Percentiles rank a stretch among this genome's conserved stretches.
phyloP scores from a whole-genome alignment of 2,329 filamentous ascomycete species.

The Ambrosiella beaveri region DNA sequence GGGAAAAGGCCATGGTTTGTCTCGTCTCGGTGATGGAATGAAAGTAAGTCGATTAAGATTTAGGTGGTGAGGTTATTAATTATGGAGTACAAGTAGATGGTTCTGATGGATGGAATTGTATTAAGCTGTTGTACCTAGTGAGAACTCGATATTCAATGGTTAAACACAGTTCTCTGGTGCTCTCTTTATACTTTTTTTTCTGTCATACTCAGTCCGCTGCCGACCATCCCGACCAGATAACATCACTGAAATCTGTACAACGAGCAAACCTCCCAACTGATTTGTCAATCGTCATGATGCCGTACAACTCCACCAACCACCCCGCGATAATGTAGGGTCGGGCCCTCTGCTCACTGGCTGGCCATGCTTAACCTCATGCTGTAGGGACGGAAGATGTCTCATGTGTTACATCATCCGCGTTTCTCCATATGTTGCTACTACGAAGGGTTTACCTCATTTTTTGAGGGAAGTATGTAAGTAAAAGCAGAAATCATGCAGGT shows the following conservation, averaged over 20 bases:
- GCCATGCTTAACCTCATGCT: background rate
- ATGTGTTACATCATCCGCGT: background rate
- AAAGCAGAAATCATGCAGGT: too few species aligned
- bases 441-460: too few species aligned
- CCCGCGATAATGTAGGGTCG: background rate
- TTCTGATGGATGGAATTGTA: background rate
- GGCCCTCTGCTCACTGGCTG: background rate
- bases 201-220: background rate
- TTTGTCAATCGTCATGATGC: background rate
- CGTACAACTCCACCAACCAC: background rate
- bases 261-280: background rate
- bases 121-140: background rate
- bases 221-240: background rate
- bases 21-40: background rate
- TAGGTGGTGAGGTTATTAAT: background rate
- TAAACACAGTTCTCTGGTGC: background rate
- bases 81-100: background rate
- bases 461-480: too few species aligned
- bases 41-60: background rate
- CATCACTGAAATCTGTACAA: background rate
- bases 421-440: too few species aligned
- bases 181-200: constrained; percentile 1
- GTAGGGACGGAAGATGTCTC: background rate
- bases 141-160: background rate
- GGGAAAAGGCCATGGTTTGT: background rate